Percentiles rank a stretch among this genome's conserved stretches.
These are phyloP conservation scores for Torulaspora franciscae DNA, from an alignment of 805 yeast species.

Conservation along the genomic window DNA sequence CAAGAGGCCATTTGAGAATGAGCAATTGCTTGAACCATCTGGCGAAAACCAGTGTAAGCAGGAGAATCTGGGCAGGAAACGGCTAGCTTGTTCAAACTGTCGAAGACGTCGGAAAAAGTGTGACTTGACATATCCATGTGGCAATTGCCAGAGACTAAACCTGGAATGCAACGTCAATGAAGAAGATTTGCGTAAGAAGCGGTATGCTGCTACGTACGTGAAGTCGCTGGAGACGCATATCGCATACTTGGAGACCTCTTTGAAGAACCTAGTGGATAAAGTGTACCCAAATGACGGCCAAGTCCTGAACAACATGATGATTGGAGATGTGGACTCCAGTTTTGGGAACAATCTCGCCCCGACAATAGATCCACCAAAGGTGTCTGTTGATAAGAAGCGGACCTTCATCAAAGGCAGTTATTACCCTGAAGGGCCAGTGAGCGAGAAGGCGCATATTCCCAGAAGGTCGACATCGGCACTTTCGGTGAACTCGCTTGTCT, in stretches of 20 bases:
- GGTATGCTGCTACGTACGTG: conserved; percentile 50
- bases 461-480: conserved; percentile 8
- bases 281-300: conserved; percentile 20
- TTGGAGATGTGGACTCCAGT: conserved; percentile 21
- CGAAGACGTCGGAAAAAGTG: conserved; percentile 43
- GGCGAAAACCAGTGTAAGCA: neutral
- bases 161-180: conserved; percentile 45
- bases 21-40: neutral
- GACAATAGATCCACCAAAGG: neutral
- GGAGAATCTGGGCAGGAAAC: conserved; percentile 15
- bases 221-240: conserved; percentile 39
- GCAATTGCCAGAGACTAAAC: conserved; percentile 41
- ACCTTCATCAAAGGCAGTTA: conserved; percentile 32
- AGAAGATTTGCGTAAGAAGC: conserved; percentile 47
- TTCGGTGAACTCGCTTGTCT: conserved; percentile 15
- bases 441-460: conserved; percentile 19
- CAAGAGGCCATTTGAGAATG: conserved; percentile 1
- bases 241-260: conserved; percentile 27
- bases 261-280: conserved; percentile 24
- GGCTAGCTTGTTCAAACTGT: conserved; percentile 36
- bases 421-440: conserved; percentile 34
- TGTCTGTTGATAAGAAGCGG: conserved; percentile 14
- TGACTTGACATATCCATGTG: conserved; percentile 46
- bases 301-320: conserved; percentile 19
- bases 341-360: conserved; percentile 1